A percentile compares a stretch with the other conserved stretches of the same genome.
Evolutionary conservation across 108 stramenopile genomes (phyloP).

Genomic region (Conticribra weissflogii): DNA sequence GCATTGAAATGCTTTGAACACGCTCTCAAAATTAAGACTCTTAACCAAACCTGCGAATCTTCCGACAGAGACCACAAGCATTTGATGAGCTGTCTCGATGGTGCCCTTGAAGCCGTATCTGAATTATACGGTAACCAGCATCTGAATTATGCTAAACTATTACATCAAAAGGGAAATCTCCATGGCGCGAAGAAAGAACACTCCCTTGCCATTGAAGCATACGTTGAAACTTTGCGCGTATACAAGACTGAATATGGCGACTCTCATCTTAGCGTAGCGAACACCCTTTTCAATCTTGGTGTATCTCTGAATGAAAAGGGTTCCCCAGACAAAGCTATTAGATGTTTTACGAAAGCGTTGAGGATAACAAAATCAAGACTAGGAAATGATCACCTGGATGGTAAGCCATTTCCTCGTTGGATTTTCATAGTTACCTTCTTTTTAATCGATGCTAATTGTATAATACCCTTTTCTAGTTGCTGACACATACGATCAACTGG

Average conservation of each 20-base stretch:
- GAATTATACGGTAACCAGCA: constrained; percentile 38
- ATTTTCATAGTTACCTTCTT: too few relatives aligned
- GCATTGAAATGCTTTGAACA: constrained; percentile 43
- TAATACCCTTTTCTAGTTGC: too few relatives aligned
- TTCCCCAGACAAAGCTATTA: constrained; percentile 52
- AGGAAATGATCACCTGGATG: constrained; percentile 56
- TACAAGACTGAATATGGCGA: constrained; percentile 55
- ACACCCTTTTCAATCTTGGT: constrained; percentile 55
- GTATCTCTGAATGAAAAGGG: constrained; percentile 58
- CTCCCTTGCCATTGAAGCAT: constrained; percentile 49
- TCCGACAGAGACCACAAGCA: constrained; percentile 24
- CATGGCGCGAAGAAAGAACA: constrained; percentile 40
- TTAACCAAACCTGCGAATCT: constrained; percentile 13
- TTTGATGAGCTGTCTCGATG: constrained; percentile 53
- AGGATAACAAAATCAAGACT: constrained; percentile 40
- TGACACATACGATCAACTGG: constrained; percentile 57
- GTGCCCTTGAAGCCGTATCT: constrained; percentile 45
- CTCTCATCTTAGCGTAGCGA: constrained; percentile 53
- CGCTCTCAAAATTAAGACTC: constrained; percentile 40
- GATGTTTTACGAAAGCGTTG: constrained; percentile 49
- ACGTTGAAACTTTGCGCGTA: constrained; percentile 43
- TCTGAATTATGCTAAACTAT: constrained; percentile 43
- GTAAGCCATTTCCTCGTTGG: neutral
- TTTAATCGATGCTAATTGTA: too few relatives aligned
- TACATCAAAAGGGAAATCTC: constrained; percentile 49